phyloP scores from a whole-genome alignment of 306 rosid species.

The Quercus agrifolia region DNA sequence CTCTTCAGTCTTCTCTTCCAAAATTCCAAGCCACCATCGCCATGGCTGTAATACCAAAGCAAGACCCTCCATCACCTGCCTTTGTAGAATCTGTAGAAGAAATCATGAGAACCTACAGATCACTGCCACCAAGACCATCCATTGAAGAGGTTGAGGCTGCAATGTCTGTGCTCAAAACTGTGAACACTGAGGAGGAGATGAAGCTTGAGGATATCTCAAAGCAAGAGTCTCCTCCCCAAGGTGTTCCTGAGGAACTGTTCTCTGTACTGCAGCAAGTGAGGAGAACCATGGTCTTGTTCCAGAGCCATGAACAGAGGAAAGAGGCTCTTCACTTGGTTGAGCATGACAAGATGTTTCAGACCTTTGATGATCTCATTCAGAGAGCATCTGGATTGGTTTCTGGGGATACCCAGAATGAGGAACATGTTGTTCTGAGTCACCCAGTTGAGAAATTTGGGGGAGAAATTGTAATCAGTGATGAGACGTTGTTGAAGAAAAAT shows the following conservation, averaged over 20 bases:
- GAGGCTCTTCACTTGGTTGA: conserved; percentile 65
- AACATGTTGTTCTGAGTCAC: conserved; percentile 20
- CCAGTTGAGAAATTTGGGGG: conserved; percentile 21
- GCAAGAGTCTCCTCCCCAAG: conserved; percentile 31
- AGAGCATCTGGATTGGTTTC: conserved; percentile 66
- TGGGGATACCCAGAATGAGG: conserved; percentile 34
- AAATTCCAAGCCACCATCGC: conserved; percentile 6
- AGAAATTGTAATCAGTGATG: conserved; percentile 31
- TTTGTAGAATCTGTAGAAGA: conserved; percentile 51
- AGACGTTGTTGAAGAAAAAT: conserved; percentile 25
- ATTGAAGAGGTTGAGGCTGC: conserved; percentile 84
- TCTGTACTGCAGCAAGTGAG: conserved; percentile 52
- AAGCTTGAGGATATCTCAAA: conserved; percentile 59
- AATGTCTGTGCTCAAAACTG: conserved; percentile 48
- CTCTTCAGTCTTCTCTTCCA: not conserved
- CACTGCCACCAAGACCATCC: conserved; percentile 85
- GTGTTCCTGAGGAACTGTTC: conserved; percentile 61
- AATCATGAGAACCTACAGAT: conserved; percentile 52
- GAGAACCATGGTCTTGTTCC: conserved; percentile 53
- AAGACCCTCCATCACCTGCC: conserved; percentile 38
- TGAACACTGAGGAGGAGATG: conserved; percentile 50
- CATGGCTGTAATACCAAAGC: conserved; percentile 44
- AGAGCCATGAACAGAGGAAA: conserved; percentile 51
- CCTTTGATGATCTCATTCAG: conserved; percentile 72
- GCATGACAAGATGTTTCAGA: conserved; percentile 51